A percentile compares a stretch with the other conserved stretches of the same genome.
Evolutionary conservation across 768 basidiomycete species (phyloP).

Genomic region (Tephrocybe sp.): DNA sequence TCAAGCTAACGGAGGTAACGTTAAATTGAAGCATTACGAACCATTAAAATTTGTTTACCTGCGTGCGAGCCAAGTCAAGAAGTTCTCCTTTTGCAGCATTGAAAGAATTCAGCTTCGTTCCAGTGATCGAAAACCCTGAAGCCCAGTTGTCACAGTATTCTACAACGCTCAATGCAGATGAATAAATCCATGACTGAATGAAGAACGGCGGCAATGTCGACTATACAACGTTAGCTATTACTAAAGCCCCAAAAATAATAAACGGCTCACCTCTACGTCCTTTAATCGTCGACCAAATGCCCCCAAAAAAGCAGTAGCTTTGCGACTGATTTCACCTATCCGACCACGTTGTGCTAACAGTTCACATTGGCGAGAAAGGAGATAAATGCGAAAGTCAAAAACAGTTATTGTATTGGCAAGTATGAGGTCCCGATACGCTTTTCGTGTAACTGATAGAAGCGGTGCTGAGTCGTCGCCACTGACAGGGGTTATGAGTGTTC

Average conservation of each 20-base stretch:
- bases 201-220: slow-evolving; percentile 62
- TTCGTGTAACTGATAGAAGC: slow-evolving; percentile 73
- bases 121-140: slow-evolving; percentile 43
- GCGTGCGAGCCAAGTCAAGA: slow-evolving; percentile 81
- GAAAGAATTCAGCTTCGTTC: slow-evolving; percentile 45
- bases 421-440: slow-evolving; percentile 87
- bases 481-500: slow-evolving; percentile 69
- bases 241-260: not conserved
- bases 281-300: slow-evolving; percentile 74
- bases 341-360: slow-evolving; percentile 69
- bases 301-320: slow-evolving; percentile 71
- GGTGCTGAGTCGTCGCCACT: slow-evolving; percentile 78
- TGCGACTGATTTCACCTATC: slow-evolving; percentile 67
- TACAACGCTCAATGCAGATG: slow-evolving; percentile 80
- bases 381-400: slow-evolving; percentile 90
- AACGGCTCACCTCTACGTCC: slow-evolving; percentile 70
- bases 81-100: slow-evolving; percentile 87
- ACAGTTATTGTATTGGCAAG: slow-evolving; percentile 87
- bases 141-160: slow-evolving; percentile 79
- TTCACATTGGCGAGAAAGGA: slow-evolving; percentile 82
- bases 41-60: slow-evolving; percentile 46
- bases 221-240: slow-evolving; percentile 2
- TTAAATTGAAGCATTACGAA: not conserved
- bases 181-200: slow-evolving; percentile 92
- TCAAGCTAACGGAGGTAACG: slow-evolving; percentile 60